phyloP scores from a whole-genome alignment of 306 rosid species.

The Dryas octopetala region DNA sequence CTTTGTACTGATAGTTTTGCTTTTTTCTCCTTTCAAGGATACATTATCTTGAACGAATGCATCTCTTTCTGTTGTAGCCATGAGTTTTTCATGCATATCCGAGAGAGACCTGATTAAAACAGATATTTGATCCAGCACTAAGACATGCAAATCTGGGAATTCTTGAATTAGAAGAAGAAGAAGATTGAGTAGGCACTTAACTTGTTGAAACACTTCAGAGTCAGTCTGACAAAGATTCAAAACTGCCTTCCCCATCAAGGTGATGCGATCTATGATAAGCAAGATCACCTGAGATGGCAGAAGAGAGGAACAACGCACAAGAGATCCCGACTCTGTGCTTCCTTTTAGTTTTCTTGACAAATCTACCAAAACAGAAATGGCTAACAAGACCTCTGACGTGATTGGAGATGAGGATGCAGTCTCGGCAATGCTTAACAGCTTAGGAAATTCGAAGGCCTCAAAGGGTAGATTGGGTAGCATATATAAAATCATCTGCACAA shows the following conservation, averaged over 20 bases:
- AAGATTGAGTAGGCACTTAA: slow-evolving; percentile 34
- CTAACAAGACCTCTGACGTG: slow-evolving; percentile 30
- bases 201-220: slow-evolving; percentile 31
- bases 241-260: slow-evolving; percentile 30
- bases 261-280: slow-evolving; percentile 48
- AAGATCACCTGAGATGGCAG: slow-evolving; percentile 38
- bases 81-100: slow-evolving; percentile 11
- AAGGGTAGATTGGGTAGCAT: slow-evolving; percentile 19
- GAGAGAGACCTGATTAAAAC: slow-evolving; percentile 33
- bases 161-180: slow-evolving; percentile 39
- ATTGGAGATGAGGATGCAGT: slow-evolving; percentile 31
- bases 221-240: slow-evolving; percentile 31
- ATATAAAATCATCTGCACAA: slow-evolving; percentile 44
- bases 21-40: slow-evolving; percentile 22
- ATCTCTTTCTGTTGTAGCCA: slow-evolving; percentile 19
- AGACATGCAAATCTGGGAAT: slow-evolving; percentile 33
- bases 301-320: slow-evolving; percentile 26
- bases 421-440: slow-evolving; percentile 38
- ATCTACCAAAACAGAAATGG: slow-evolving; percentile 41
- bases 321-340: slow-evolving; percentile 22
- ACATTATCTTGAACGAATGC: slow-evolving; percentile 2
- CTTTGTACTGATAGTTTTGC: slow-evolving; percentile 26
- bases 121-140: slow-evolving; percentile 43
- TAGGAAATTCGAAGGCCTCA: slow-evolving; percentile 31
- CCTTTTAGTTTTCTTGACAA: slow-evolving; percentile 31